Conservation (phyloP, 495 filamentous ascomycete species). For the Penicillium coprophilum region DNA sequence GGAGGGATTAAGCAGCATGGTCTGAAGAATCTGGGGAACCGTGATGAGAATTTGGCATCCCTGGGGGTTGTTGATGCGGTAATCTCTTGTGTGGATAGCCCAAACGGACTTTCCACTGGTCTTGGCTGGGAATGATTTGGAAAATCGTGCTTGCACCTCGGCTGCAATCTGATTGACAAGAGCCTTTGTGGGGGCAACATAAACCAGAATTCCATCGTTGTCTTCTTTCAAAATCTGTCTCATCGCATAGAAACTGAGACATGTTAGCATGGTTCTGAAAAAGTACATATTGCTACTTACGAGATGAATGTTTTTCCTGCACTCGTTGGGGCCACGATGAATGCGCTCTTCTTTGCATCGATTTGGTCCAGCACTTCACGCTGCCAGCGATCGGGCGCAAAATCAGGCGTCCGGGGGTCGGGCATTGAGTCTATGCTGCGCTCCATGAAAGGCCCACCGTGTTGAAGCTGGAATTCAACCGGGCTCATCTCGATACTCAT, state of each 20-base stretch:
- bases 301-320: constrained; percentile 64
- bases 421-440: constrained; percentile 64
- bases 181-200: constrained; percentile 79
- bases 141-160: constrained; percentile 67
- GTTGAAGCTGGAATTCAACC: constrained; percentile 60
- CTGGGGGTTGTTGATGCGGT: constrained; percentile 66
- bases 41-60: constrained; percentile 76
- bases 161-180: constrained; percentile 82
- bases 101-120: constrained; percentile 65
- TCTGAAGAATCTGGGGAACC: constrained; percentile 75
- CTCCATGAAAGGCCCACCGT: constrained; percentile 74
- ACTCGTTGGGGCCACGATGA: constrained; percentile 76
- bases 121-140: constrained; percentile 53
- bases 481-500: constrained; percentile 28
- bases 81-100: constrained; percentile 76
- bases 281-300: constrained; percentile 16
- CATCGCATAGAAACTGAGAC: constrained; percentile 71
- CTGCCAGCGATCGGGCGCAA: constrained; percentile 77
- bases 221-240: constrained; percentile 65
- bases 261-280: not conserved
- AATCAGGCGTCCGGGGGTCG: constrained; percentile 62
- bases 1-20: constrained; percentile 67
- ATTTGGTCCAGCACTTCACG: constrained; percentile 69
- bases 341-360: constrained; percentile 64
- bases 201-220: constrained; percentile 69